phyloP scores from a whole-genome alignment of 306 rosid genomes.

The Cucurbita pepo region DNA sequence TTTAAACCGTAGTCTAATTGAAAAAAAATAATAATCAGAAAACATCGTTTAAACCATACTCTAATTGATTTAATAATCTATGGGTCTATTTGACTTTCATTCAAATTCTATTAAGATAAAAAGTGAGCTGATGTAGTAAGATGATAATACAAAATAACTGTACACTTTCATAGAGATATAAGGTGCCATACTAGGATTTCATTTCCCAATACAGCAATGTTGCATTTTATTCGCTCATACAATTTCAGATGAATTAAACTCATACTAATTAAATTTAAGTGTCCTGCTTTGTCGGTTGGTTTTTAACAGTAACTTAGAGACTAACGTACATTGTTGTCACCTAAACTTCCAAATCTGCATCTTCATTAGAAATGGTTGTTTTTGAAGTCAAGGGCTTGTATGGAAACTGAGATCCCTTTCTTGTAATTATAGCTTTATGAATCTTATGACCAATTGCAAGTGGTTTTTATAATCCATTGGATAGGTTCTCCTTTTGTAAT shows the following conservation, averaged over 20 bases:
- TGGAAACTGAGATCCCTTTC: background rate
- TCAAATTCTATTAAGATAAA: background rate
- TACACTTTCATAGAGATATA: background rate
- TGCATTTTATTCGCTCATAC: background rate
- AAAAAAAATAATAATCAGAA: background rate
- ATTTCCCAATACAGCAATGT: background rate
- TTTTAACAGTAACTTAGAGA: background rate
- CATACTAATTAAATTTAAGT: background rate
- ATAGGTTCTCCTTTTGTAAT: too few relatives aligned
- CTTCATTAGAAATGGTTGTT: background rate
- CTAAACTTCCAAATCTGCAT: background rate
- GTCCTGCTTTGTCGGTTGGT: background rate
- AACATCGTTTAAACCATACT: background rate
- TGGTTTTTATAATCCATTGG: too few relatives aligned
- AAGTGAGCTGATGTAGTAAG: background rate
- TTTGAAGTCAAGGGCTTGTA: background rate
- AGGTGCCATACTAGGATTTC: background rate
- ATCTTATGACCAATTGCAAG: too few relatives aligned
- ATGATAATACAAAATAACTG: background rate
- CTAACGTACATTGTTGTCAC: background rate
- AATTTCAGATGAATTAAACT: background rate
- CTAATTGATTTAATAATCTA: background rate
- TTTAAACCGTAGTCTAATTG: background rate
- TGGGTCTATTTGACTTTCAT: background rate
- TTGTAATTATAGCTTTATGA: too few relatives aligned